Evolutionary conservation across 108 stramenopile genomes (phyloP), one percentile per base, ranked within the genome.

Genomic region (Fragilariopsis cylindrus): DNA sequence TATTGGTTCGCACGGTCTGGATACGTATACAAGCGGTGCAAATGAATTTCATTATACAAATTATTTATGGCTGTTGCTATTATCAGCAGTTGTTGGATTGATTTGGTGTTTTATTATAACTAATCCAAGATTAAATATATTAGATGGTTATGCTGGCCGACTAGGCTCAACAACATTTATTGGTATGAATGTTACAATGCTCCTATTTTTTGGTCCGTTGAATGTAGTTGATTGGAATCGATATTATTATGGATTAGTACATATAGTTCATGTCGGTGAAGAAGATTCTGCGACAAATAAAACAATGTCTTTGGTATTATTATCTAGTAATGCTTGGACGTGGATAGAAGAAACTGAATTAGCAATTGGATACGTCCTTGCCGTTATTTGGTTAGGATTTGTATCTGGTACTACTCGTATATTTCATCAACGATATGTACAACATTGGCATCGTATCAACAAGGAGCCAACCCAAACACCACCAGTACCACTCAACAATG

Each of bases 191-290:
- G 16, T 82, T 16, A 60, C 64, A 13, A 82, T 82, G 79, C 2
- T 77, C 4, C 19, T 49, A 1, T 47, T 80, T 1, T 85, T 52
- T 69, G 84, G 76, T 0, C 81, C 78, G 2, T 16, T 71, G 18
- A 82, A 79, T n/a, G 76, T 85, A 0, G 84, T 85, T 1, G 62
- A 76, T 57, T 85, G 81, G 84, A 71, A 82, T 21, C 76, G 84
- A n/a, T 85, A 85, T 45, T 80, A 80, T 50, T 76, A 70, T 74
- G 84, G 84, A 8, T 65, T 85, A n/a, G 50, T 55, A 7, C 67
- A 76, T 13, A 54, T 80, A 2, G 12, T 85, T 4, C 57, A 76
- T 54, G 53, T 79, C 0, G 84, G 71, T 41, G 84, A 82, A 56
- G 84, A 82, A 66, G 81, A 78, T 44, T 47, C 73, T 8, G 15